Percentiles rank a stretch among this genome's conserved stretches.
These are phyloP conservation scores for Talaromyces ruber DNA, from an alignment of 495 filamentous ascomycete species.

Conservation along the genomic window DNA sequence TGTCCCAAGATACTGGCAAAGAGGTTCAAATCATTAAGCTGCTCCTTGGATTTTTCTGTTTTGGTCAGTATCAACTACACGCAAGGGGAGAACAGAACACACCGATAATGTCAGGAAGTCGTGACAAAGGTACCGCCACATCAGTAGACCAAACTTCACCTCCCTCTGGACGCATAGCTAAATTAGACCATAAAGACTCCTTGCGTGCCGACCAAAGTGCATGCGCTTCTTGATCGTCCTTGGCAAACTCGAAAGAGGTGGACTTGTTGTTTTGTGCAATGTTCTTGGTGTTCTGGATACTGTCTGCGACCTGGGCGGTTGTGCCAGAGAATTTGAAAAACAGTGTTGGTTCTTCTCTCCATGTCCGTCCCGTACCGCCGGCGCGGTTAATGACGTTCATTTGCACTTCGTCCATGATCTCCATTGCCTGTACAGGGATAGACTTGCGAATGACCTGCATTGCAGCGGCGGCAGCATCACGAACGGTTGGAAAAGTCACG, in stretches of 20 bases:
- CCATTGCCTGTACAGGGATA: conserved; percentile 79
- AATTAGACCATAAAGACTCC: conserved; percentile 66
- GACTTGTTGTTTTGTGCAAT: conserved; percentile 56
- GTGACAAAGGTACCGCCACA: conserved; percentile 79
- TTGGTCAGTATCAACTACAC: conserved; percentile 12
- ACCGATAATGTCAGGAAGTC: conserved; percentile 79
- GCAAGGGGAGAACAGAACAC: conserved; percentile 12
- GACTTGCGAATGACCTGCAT: conserved; percentile 71
- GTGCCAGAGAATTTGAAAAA: conserved; percentile 96
- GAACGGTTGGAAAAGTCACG: conserved; percentile 67
- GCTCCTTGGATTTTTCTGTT: conserved; percentile 74
- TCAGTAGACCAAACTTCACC: conserved; percentile 68
- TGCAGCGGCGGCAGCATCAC: conserved; percentile 73
- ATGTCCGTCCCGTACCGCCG: conserved; percentile 60
- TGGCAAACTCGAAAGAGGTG: conserved; percentile 72
- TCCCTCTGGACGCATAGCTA: conserved; percentile 46
- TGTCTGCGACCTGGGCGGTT: conserved; percentile 66
- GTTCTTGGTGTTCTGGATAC: conserved; percentile 61
- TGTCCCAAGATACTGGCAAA: conserved; percentile 83
- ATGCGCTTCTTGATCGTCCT: conserved; percentile 53
- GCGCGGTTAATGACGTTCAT: conserved; percentile 86
- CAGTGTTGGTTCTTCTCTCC: conserved; percentile 75
- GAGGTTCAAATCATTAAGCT: conserved; percentile 74
- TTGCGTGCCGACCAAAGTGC: conserved; percentile 87
- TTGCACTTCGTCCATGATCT: conserved; percentile 88